Base-by-base conservation (phyloP, 2,329 filamentous ascomycete genomes). In the Penicillium sp. region DNA sequence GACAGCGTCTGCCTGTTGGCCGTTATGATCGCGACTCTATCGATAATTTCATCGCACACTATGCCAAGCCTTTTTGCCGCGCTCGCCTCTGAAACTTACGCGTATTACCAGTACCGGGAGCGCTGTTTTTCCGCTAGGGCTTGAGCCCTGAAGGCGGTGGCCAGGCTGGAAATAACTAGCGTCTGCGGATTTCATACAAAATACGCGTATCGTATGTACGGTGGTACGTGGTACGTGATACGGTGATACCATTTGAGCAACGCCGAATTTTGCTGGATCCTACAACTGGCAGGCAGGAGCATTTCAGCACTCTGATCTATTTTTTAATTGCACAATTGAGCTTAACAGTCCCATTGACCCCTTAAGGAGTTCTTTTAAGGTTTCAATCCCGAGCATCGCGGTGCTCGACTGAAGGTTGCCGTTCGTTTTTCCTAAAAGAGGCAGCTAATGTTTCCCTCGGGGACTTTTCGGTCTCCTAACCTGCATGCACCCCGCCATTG, bases 31-130 rank as follows among this genome's bases (percentile, higher is more conserved):
- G 64, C 55, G 63, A 64, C 64, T 42, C 47, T 54, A 54, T 50
- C 50, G 62, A 61, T 71, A 70, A 73, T 72, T 73, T 73, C 65
- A 71, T 72, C 71, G 70, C 71, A 73, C 71, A 73, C 66, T 71
- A 64, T 28, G 50, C 46, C 57, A 47, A 51, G 42, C 33, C 48
- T 56, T 40, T 47, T 48, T 46, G 48, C 42, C 24, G 49, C 57
- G 30, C 57, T 56, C 49, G 52, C 57, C 52, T 54, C 52, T 46
- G 40, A 57, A 59, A 42, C 47, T 56, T 60, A 59, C 60, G 21
- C 16, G 47, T 66, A 66, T 62, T 61, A 60, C 54, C 55, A 56
- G 48, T 66, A 65, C 58, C 64, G 67, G 67, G 53, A 23, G 11
- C 47, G 21, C 3, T 9, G 47, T 62, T 67, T 12, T 46, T 66